These are phyloP conservation scores for Prunus dulcis DNA, from an alignment of 306 rosid genomes.

Conservation along the genomic window DNA sequence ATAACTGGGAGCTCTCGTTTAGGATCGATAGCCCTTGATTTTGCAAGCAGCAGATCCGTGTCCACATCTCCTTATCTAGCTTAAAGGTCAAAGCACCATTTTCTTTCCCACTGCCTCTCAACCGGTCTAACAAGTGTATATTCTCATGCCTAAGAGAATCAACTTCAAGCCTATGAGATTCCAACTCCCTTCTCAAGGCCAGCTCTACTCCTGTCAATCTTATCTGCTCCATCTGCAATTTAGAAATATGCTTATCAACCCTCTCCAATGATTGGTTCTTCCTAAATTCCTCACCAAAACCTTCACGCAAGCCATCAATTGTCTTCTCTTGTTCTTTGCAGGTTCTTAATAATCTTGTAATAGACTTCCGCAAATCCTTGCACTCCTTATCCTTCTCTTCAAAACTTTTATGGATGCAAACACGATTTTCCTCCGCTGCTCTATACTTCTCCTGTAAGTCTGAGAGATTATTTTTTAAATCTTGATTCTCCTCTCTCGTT, in stretches of 20 bases:
- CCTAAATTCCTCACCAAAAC: constrained; percentile 43
- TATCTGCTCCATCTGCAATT: constrained; percentile 75
- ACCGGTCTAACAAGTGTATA: constrained; percentile 55
- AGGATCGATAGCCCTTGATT: constrained; percentile 78
- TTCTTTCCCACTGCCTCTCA: constrained; percentile 73
- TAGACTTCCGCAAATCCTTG: constrained; percentile 71
- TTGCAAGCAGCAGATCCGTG: constrained; percentile 67
- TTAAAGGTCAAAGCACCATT: constrained; percentile 54
- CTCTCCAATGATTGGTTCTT: constrained; percentile 49
- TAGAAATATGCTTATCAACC: constrained; percentile 48
- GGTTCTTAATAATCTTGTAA: constrained; percentile 68
- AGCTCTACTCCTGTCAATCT: constrained; percentile 78
- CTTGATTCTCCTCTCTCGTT: constrained; percentile 52
- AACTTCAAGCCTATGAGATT: constrained; percentile 65
- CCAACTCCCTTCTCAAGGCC: constrained; percentile 73
- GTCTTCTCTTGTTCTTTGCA: constrained; percentile 95
- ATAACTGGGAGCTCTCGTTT: constrained; percentile 61
- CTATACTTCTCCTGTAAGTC: constrained; percentile 62
- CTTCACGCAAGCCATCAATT: constrained; percentile 62
- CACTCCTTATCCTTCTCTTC: constrained; percentile 85
- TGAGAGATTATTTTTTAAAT: constrained; percentile 47
- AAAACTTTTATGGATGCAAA: constrained; percentile 48
- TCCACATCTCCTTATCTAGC: constrained; percentile 75
- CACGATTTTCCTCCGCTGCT: constrained; percentile 55
- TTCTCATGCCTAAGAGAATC: constrained; percentile 95